A percentile compares a stretch with the other conserved stretches of the same genome.
Evolutionary conservation across 495 filamentous ascomycete genomes (phyloP).

Genomic region (Cudoniella acicularis): DNA sequence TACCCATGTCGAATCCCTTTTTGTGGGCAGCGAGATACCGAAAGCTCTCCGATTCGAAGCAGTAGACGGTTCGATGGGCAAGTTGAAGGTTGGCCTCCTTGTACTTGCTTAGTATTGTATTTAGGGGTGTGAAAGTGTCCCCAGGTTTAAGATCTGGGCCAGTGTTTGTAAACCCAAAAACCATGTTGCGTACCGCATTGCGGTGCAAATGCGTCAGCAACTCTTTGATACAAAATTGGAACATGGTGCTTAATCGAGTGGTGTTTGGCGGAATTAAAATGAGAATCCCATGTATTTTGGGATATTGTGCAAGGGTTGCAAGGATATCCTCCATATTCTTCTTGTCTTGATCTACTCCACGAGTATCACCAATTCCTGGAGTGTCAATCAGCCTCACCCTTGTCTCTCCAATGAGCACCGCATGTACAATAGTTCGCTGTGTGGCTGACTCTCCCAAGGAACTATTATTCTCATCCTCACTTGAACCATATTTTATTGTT

Average conservation of each 20-base stretch:
- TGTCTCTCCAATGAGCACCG: conserved; percentile 21
- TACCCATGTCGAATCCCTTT: too few relatives aligned
- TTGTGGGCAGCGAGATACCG: too few relatives aligned
- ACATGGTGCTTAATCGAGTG: conserved; percentile 33
- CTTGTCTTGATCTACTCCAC: conserved; percentile 31
- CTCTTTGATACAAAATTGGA: conserved; percentile 39
- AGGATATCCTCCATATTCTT: conserved; percentile 43
- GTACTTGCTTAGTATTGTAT: too few relatives aligned
- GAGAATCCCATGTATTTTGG: conserved; percentile 39
- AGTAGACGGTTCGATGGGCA: too few relatives aligned
- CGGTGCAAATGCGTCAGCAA: conserved; percentile 39
- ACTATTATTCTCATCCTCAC: conserved; percentile 30
- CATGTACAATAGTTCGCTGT: conserved; percentile 33
- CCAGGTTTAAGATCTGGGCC: too few relatives aligned
- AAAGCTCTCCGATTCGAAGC: too few relatives aligned
- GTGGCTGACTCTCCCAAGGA: conserved; percentile 34
- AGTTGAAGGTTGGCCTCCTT: too few relatives aligned
- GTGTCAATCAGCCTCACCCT: conserved; percentile 40
- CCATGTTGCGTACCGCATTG: conserved; percentile 35
- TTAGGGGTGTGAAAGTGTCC: too few relatives aligned
- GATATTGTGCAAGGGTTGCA: conserved; percentile 22
- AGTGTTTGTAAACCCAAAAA: too few relatives aligned
- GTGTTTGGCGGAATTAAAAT: conserved; percentile 43
- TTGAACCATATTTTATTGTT: conserved; percentile 27
- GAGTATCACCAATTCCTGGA: conserved; percentile 40